phyloP scores from a whole-genome alignment of 2,329 filamentous ascomycete species.

The Cyclaneusma minus region DNA sequence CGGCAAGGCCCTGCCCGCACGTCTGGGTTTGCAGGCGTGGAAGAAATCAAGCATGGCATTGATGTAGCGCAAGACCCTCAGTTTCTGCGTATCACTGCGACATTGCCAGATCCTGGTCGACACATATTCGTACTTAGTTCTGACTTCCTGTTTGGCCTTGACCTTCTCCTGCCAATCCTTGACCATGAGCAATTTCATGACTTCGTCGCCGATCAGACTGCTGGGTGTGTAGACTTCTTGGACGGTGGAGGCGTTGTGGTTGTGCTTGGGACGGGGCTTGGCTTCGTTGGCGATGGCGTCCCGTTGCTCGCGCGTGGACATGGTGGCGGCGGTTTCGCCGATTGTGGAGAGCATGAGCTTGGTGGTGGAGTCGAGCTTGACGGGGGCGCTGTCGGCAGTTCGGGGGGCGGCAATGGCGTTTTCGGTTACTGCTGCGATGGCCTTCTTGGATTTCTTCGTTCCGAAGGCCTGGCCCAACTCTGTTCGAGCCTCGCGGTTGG shows the following conservation, averaged over 20 bases:
- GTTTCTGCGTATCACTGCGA: slow-evolving; percentile 34
- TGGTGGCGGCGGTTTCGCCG: slow-evolving; percentile 42
- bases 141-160: slow-evolving; percentile 39
- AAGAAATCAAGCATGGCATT: slow-evolving; percentile 40
- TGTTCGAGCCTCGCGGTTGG: slow-evolving; percentile 44
- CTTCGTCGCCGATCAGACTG: slow-evolving; percentile 49
- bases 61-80: slow-evolving; percentile 45
- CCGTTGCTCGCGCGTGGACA: slow-evolving; percentile 51
- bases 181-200: slow-evolving; percentile 51
- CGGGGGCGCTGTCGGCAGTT: slow-evolving; percentile 15
- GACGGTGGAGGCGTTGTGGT: slow-evolving; percentile 48
- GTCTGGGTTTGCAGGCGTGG: slow-evolving; percentile 28
- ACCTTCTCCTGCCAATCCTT: slow-evolving; percentile 59
- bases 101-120: slow-evolving; percentile 31
- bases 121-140: slow-evolving; percentile 46
- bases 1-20: slow-evolving; percentile 33
- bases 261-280: slow-evolving; percentile 59
- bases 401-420: slow-evolving; percentile 45
- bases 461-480: slow-evolving; percentile 67
- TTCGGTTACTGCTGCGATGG: slow-evolving; percentile 49
- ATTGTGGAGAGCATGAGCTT: slow-evolving; percentile 49
- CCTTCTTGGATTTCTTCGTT: slow-evolving; percentile 75
- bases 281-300: slow-evolving; percentile 47
- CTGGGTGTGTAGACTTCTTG: slow-evolving; percentile 59
- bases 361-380: slow-evolving; percentile 37